phyloP scores from a whole-genome alignment of 1,284 basidiomycete genomes.

The Anthracocystis walkeri region DNA sequence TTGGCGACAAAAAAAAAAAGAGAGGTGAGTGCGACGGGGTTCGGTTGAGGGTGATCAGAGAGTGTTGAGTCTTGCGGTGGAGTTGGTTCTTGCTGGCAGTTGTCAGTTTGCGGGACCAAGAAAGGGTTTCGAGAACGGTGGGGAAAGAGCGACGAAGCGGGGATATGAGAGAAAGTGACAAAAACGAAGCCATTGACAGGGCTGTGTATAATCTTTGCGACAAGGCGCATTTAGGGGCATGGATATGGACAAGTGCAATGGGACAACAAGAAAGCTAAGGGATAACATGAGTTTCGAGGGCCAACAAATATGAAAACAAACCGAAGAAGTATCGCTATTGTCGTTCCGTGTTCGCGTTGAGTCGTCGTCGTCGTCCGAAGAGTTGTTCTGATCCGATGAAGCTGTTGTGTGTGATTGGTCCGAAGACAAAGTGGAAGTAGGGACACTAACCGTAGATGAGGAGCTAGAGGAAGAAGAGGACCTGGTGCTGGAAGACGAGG shows the following conservation, averaged over 20 bases:
- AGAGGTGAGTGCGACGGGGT: constrained; percentile 33
- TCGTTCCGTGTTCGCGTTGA: not conserved
- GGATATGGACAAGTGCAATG: constrained; percentile 28
- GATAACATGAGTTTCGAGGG: constrained; percentile 19
- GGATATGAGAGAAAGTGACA: not conserved
- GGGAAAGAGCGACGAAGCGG: not conserved
- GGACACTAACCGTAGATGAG: constrained; percentile 33
- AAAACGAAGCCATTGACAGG: constrained; percentile 1
- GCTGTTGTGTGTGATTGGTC: constrained; percentile 14
- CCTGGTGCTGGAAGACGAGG: constrained; percentile 28
- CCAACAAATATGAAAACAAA: constrained; percentile 29
- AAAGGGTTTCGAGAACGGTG: not conserved
- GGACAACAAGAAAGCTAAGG: constrained; percentile 27
- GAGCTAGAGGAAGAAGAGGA: constrained; percentile 29
- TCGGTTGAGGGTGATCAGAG: constrained; percentile 3
- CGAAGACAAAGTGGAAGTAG: constrained; percentile 15
- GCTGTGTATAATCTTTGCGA: constrained; percentile 29
- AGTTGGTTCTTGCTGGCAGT: not conserved
- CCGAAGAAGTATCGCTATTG: constrained; percentile 8
- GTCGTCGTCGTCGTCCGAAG: not conserved
- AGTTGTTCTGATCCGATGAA: constrained; percentile 10
- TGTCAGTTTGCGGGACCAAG: not conserved
- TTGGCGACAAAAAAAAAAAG: constrained; percentile 8
- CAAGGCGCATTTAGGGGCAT: constrained; percentile 16
- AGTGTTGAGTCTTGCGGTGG: constrained; percentile 13